Conservation (phyloP, 495 filamentous ascomycete genomes). For the Pyronema omphalodes region DNA sequence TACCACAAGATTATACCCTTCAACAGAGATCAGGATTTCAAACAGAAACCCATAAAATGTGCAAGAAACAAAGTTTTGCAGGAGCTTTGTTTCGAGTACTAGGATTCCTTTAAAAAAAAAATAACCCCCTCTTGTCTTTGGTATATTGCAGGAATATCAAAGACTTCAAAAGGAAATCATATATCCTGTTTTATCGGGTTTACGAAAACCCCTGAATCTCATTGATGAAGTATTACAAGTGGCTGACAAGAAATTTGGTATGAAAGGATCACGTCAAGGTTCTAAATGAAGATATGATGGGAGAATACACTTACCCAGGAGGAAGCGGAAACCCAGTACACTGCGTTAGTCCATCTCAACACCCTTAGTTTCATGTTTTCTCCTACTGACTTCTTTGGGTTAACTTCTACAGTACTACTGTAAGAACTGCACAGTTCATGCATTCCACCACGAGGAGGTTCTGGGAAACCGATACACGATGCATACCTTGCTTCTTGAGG, state of each 20-base stretch:
- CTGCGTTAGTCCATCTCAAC: slow-evolving; percentile 5
- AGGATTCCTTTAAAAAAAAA: too few relatives aligned
- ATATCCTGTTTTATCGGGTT: too few relatives aligned
- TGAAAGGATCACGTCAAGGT: slow-evolving; percentile 9
- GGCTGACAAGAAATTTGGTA: not conserved
- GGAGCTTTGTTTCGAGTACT: too few relatives aligned
- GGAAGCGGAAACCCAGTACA: slow-evolving; percentile 8
- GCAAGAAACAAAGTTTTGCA: too few relatives aligned
- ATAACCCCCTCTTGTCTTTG: too few relatives aligned
- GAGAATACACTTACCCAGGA: slow-evolving; percentile 14
- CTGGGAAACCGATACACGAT: slow-evolving; percentile 8
- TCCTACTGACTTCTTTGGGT: not conserved
- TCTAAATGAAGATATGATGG: slow-evolving; percentile 3
- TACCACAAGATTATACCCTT: too few relatives aligned
- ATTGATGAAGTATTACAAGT: too few relatives aligned
- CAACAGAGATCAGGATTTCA: too few relatives aligned
- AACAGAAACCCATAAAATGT: too few relatives aligned
- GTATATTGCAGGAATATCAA: too few relatives aligned
- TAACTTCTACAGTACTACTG: slow-evolving; percentile 9
- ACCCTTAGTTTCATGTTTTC: not conserved
- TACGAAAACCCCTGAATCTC: too few relatives aligned
- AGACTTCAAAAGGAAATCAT: too few relatives aligned
- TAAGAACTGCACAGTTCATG: slow-evolving; percentile 10
- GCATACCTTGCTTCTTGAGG: slow-evolving; percentile 8
- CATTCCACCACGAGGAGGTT: slow-evolving; percentile 12